phyloP scores from a whole-genome alignment of 495 filamentous ascomycete genomes.

The Penicillium simplicissimum region DNA sequence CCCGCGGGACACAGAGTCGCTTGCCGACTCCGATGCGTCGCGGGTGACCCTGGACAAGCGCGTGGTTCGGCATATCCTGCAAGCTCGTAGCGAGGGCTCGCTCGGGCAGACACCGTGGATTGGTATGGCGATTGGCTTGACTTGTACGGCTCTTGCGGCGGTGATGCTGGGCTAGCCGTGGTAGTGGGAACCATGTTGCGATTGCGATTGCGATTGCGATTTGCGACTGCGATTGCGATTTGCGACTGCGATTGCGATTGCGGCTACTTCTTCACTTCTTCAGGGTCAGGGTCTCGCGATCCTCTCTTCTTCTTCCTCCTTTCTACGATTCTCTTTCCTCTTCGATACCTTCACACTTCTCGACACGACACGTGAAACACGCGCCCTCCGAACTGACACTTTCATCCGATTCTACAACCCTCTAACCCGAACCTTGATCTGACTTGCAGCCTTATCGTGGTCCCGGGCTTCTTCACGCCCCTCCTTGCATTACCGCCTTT shows the following conservation, averaged over 20 bases:
- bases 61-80: conserved; percentile 26
- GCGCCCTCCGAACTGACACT: conserved; percentile 15
- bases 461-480: background rate
- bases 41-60: conserved; percentile 1
- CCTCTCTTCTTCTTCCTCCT: conserved; percentile 20
- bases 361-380: conserved; percentile 27
- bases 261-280: background rate
- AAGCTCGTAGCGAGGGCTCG: conserved; percentile 46
- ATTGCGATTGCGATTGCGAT: background rate
- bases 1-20: conserved; percentile 2
- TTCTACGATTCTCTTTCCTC: conserved; percentile 11
- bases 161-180: conserved; percentile 43
- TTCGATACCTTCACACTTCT: conserved; percentile 16
- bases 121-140: conserved; percentile 50
- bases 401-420: background rate
- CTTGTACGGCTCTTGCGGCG: conserved; percentile 46
- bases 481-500: conserved; percentile 8
- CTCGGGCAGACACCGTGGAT: conserved; percentile 52
- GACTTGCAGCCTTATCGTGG: background rate
- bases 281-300: background rate
- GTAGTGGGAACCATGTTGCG: background rate
- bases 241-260: too few relatives aligned
- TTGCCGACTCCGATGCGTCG: background rate
- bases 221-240: background rate
- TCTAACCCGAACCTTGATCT: background rate